Base-by-base conservation (phyloP, 192 early-diverging fungal genomes). In the Linnemannia exigua region DNA sequence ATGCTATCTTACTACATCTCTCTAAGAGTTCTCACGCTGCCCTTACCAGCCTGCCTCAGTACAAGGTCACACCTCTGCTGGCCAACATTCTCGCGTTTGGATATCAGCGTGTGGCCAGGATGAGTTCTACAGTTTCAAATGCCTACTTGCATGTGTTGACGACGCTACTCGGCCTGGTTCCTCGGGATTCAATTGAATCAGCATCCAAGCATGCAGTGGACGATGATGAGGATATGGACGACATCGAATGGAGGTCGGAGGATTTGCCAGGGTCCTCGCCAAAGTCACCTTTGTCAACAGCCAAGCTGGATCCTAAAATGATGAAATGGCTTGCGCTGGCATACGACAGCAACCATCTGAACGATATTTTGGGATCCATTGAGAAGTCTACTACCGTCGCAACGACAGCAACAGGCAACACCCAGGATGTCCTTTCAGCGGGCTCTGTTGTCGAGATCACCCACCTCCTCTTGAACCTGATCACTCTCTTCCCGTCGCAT, bases 401-500 rank as follows among this genome's bases (percentile, higher is more conserved):
- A 22, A 38, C 80, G 4, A 35, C 46, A 2, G 31, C 17, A 11
- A 38, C 46, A 46, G 50, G 50, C 2, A 38, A 5, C 5, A 16
- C 44, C 19, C 67, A 54, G 17, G 77, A 79, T 35, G 47, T 79
- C 25, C 68, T 85, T n/a, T 67, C 75, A 1, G 9, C 70, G 5
- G 81, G 70, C 36, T 75, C 82, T 1, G 50, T 88, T 28, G 63
- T 82, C 6, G 74, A 79, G n/a, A 87, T 91, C 48, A 77, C 89
- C 0, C 87, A 86, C 11, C 87, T 95, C 22, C 87, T 95, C 17
- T 58, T 90, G 33, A 85, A 90, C 15, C 67, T 94, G 11, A 91
- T 95, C 74, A 90, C 89, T 15, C 81, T 89, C 11, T 95, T 93
- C 88, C 91, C 90, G 8, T 69, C 87, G 1, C 81, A 91, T 61